These are phyloP conservation scores for Rusavskia elegans DNA, from an alignment of 495 filamentous ascomycete genomes.

Conservation along the genomic window DNA sequence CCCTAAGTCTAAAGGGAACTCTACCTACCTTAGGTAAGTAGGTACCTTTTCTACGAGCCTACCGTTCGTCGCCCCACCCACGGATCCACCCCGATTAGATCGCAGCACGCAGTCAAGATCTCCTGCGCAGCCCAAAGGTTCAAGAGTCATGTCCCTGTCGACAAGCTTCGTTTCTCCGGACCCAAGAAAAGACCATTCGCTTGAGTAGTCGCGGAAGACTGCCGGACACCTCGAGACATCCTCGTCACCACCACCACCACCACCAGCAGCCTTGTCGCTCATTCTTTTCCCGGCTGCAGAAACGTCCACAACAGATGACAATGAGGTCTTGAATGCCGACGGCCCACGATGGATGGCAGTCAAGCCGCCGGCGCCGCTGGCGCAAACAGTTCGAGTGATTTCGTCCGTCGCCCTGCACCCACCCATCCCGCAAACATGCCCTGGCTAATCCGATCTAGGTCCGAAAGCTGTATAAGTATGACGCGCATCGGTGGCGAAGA, in stretches of 20 bases:
- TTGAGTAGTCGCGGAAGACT: not conserved
- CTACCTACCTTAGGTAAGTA: too few species aligned
- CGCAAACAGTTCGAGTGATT: slow-evolving; percentile 63
- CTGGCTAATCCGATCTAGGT: slow-evolving; percentile 43
- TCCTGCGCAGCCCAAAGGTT: too few species aligned
- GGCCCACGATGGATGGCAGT: slow-evolving; percentile 32
- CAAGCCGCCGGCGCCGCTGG: slow-evolving; percentile 28
- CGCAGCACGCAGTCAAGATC: not conserved
- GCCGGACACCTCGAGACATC: not conserved
- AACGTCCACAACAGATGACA: not conserved
- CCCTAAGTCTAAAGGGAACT: too few species aligned
- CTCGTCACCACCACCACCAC: not conserved
- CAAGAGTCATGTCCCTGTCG: slow-evolving; percentile 9
- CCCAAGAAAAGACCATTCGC: not conserved
- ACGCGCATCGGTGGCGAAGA: slow-evolving; percentile 5
- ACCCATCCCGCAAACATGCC: not conserved
- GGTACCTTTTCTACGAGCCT: too few species aligned
- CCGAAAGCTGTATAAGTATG: slow-evolving; percentile 95
- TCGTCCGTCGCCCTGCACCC: slow-evolving; percentile 38
- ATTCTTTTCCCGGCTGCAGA: slow-evolving; percentile 5
- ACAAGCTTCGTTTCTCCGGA: not conserved
- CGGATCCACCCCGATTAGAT: not conserved
- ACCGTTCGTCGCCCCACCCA: not conserved
- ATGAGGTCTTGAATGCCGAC: slow-evolving; percentile 3
- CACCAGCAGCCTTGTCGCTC: not conserved